These are phyloP conservation scores for Trichoderma semiorbis DNA, from an alignment of 2,329 filamentous ascomycete genomes.

Conservation along the genomic window DNA sequence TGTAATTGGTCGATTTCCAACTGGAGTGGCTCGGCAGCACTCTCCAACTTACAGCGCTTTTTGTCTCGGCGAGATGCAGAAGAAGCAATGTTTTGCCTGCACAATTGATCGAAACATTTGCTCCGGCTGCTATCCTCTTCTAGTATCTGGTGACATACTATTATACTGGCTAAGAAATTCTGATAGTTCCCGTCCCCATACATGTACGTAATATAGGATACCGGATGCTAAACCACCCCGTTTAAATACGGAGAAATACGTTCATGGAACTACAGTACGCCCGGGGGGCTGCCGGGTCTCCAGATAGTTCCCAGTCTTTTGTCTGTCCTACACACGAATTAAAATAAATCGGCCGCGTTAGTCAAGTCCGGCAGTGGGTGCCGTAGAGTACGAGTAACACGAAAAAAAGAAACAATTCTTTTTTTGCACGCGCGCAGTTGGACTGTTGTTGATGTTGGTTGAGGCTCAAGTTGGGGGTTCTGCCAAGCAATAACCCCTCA, in stretches of 20 bases:
- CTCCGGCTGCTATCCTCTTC: background rate
- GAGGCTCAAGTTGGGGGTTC: background rate
- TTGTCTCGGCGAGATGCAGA: background rate
- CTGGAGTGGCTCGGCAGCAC: background rate
- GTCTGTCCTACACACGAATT: background rate
- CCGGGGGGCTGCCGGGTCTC: background rate
- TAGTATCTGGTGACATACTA: background rate
- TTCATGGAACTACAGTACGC: background rate
- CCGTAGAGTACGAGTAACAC: background rate
- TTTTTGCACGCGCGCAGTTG: background rate
- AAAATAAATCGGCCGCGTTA: background rate
- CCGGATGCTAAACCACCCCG: background rate
- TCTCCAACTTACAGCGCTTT: background rate
- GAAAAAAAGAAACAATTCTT: background rate
- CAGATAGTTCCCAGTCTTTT: background rate
- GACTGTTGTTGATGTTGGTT: background rate
- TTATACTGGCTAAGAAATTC: background rate
- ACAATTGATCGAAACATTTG: background rate
- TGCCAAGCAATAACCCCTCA: background rate
- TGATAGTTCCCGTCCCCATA: background rate
- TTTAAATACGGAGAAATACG: background rate
- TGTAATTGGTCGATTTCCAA: slow-evolving; percentile 1
- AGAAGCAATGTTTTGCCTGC: background rate
- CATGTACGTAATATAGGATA: background rate
- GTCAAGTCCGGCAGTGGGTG: background rate